Evolutionary conservation across 169 alveolate genomes (phyloP).

Genomic region (Eimeria praecox): DNA sequence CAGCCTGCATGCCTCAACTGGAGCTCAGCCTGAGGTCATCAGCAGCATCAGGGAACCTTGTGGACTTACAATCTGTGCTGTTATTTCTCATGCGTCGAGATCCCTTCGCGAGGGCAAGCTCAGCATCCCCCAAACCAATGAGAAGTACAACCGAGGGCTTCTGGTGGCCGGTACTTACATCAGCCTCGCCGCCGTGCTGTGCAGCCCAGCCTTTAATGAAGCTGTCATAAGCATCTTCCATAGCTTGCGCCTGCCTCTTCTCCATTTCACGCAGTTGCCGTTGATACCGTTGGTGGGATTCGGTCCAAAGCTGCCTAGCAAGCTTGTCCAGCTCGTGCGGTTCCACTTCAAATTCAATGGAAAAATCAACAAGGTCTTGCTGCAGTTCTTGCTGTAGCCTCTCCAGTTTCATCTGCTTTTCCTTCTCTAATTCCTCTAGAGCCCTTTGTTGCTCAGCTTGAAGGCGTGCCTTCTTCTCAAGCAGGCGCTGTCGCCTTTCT

Average conservation of each 20-base stretch:
- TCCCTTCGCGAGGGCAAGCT: not conserved
- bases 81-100: not conserved
- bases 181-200: conserved; percentile 39
- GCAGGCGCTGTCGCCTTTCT: conserved; percentile 58
- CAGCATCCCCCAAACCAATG: not conserved
- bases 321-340: conserved; percentile 75
- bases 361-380: conserved; percentile 68
- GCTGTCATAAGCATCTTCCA: conserved; percentile 30
- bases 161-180: not conserved
- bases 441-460: conserved; percentile 44
- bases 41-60: not conserved
- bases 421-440: conserved; percentile 50
- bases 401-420: conserved; percentile 39
- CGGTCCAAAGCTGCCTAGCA: conserved; percentile 60
- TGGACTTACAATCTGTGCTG: not conserved
- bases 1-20: conserved; percentile 58
- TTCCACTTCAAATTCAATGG: conserved; percentile 68
- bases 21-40: conserved; percentile 44
- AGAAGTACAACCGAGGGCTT: not conserved
- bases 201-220: conserved; percentile 33
- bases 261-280: conserved; percentile 64
- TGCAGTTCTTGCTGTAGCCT: conserved; percentile 49
- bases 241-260: conserved; percentile 32
- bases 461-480: conserved; percentile 59
- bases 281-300: conserved; percentile 47